Percentiles rank a stretch among this genome's conserved stretches.
These are phyloP conservation scores for Penicillium sp. DNA, from an alignment of 2,329 filamentous ascomycete species.

Conservation along the genomic window DNA sequence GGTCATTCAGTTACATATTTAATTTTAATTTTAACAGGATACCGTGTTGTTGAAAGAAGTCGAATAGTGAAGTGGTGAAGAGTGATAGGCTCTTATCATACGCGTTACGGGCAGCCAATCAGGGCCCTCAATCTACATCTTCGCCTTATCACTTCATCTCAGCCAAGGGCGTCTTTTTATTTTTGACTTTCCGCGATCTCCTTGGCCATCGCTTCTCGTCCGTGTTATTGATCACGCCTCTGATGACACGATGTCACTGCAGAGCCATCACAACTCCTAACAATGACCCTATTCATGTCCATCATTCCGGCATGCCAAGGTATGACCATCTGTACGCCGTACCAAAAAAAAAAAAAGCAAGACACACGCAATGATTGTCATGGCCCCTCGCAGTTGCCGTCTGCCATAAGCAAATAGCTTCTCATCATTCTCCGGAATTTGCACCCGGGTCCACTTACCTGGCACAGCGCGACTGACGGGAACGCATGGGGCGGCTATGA, in stretches of 20 bases:
- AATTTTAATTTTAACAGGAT: neutral
- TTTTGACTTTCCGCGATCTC: neutral
- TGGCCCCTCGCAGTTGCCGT: conserved; percentile 1
- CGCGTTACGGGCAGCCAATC: conserved; percentile 12
- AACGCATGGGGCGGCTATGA: conserved; percentile 13
- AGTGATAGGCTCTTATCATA: conserved; percentile 15
- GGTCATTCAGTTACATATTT: neutral
- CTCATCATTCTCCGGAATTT: neutral
- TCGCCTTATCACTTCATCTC: neutral
- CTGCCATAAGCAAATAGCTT: neutral
- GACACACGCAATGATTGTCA: neutral
- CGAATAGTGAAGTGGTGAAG: neutral
- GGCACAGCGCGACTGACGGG: neutral
- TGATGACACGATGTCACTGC: conserved; percentile 1
- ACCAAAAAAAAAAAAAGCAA: neutral
- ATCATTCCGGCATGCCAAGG: neutral
- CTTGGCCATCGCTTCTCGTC: neutral
- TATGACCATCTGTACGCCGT: too few species aligned
- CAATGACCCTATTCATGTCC: neutral
- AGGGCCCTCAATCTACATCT: conserved; percentile 1
- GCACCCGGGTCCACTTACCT: conserved; percentile 3
- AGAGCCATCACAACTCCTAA: neutral
- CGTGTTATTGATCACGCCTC: neutral
- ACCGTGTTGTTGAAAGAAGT: neutral
- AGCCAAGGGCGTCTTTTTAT: neutral